A percentile compares a stretch with the other conserved stretches of the same genome.
phyloP scores from a whole-genome alignment of 2,329 filamentous ascomycete genomes.

The Polytolypa hystricis region DNA sequence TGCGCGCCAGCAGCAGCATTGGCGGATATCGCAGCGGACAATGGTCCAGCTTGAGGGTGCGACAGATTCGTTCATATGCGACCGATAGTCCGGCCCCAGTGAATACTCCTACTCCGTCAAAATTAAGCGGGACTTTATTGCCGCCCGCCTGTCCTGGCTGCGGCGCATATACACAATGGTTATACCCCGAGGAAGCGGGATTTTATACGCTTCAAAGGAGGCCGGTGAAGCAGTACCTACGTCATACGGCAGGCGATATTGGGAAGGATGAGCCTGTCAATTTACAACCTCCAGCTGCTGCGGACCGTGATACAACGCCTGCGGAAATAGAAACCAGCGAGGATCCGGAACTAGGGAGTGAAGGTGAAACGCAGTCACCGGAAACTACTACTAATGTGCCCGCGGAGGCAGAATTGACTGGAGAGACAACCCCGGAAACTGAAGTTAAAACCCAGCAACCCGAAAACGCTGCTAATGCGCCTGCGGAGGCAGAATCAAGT shows the following conservation, averaged over 20 bases:
- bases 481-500: conserved; percentile 1
- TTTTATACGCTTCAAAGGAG: conserved; percentile 44
- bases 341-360: conserved; percentile 10
- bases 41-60: no score
- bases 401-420: neutral
- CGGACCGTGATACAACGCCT: neutral
- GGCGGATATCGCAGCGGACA: no score
- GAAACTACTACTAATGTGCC: conserved; percentile 6
- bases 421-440: neutral
- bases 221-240: conserved; percentile 31
- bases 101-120: no score
- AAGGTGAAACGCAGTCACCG: neutral
- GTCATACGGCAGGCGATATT: conserved; percentile 7
- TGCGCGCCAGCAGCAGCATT: no score
- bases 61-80: neutral
- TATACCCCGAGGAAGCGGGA: conserved; percentile 44
- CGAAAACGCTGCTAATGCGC: no score
- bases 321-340: conserved; percentile 4
- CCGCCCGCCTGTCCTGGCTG: conserved; percentile 51
- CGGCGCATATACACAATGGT: conserved; percentile 48
- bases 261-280: conserved; percentile 11
- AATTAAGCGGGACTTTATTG: conserved; percentile 19
- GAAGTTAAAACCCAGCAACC: conserved; percentile 5
- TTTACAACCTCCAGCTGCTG: neutral
- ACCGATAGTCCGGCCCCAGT: neutral